These are phyloP conservation scores for Colletotrichum magnum DNA, from an alignment of 2,329 filamentous ascomycete genomes.

Conservation along the genomic window DNA sequence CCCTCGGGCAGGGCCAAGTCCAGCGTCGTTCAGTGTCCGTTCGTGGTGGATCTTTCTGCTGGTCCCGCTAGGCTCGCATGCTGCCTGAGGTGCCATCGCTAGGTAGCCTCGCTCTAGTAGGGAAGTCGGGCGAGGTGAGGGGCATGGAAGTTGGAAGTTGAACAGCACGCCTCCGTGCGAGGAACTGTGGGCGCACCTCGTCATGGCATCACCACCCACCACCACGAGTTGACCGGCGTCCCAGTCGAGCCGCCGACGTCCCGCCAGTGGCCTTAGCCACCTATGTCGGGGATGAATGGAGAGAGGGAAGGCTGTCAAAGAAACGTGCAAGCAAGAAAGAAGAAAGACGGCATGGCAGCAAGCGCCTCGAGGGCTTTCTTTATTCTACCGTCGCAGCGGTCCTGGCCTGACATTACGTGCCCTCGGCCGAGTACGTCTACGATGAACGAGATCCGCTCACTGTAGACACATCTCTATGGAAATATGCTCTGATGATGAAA, in stretches of 20 bases:
- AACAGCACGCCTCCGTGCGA: slow-evolving; percentile 7
- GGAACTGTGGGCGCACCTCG: background rate
- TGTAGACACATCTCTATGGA: background rate
- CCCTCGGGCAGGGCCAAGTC: background rate
- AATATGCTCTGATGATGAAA: slow-evolving; percentile 10
- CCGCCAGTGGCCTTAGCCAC: background rate
- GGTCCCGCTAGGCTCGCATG: background rate
- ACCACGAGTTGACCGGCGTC: background rate
- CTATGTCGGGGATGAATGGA: slow-evolving; percentile 1
- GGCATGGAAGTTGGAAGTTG: background rate
- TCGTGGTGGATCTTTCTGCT: slow-evolving; percentile 6
- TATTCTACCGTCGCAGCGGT: background rate
- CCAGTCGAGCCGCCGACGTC: slow-evolving; percentile 2
- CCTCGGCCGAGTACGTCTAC: slow-evolving; percentile 3
- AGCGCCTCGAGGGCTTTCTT: slow-evolving; percentile 17
- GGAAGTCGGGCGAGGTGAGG: slow-evolving; percentile 4
- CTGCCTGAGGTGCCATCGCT: background rate
- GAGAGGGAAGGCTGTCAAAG: slow-evolving; percentile 7
- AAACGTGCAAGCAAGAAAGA: slow-evolving; percentile 1
- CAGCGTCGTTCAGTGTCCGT: background rate
- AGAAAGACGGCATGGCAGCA: slow-evolving; percentile 20
- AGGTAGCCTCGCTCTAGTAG: slow-evolving; percentile 3
- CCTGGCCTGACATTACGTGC: slow-evolving; percentile 7
- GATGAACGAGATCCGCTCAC: too few species aligned
- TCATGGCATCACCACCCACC: slow-evolving; percentile 1